Evolutionary conservation across 78 protist genomes (phyloP), one percentile per base, ranked within the genome.

Genomic region (Corallochytrium limacisporum): DNA sequence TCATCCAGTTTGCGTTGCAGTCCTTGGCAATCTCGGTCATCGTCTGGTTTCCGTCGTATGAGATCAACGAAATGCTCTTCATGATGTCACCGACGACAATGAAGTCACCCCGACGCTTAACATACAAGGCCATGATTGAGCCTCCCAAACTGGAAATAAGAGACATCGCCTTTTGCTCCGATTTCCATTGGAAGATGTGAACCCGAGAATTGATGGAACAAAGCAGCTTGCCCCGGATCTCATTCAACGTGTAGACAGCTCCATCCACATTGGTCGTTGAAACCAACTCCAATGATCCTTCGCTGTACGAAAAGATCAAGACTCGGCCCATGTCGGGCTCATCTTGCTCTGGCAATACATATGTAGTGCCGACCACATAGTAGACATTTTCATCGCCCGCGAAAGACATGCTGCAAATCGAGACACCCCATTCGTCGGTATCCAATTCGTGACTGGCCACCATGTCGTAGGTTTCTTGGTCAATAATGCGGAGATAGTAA

Each of bases 1-100:
- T 50, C 83, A 79, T 49, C 91, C 89, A 82, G 40, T 56, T 26
- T 39, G 85, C 65, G 48, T 57, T 69, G 56, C 13, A 39, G 63
- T 84, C 86, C 20, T 12, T 40, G 31, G 84, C 85, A 29, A 84
- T 31, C 60, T 70, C 73, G n/a, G 62, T 62, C 54, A 63, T 46
- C 24, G 16, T 43, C 43, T 24, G 20, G 20, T 22, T 47, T 2
- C 65, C 1, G 15, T 51, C 36, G 62, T 72, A 82, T 22, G n/a
- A 33, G 37, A 79, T 72, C 18, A 92, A 62, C 18, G 82, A 29
- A 43, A 88, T 36, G n/a, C 77, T 50, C 44, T 80, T 79, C 89
- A 86, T 83, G 56, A 87, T 50, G 56, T 91, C 92, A n/a, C 90
- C 93, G 24, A 78, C 96, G 2, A 89, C 32, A 18, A 88, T 69